These are phyloP conservation scores for Coriaria nepalensis DNA, from an alignment of 306 rosid species.

Conservation along the genomic window DNA sequence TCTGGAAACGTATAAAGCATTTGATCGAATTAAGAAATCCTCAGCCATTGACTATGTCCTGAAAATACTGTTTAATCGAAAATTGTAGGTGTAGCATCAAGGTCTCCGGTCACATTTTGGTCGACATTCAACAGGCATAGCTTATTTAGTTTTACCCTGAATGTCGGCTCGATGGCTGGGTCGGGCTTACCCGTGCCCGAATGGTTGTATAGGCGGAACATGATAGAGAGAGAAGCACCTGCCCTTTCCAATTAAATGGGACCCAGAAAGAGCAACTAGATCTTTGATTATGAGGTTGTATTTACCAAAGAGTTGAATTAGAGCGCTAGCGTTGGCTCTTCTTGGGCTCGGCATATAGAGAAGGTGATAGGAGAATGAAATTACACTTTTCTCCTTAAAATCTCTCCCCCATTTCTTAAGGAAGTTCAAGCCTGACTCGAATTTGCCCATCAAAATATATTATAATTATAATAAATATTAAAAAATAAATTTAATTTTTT, in stretches of 20 bases:
- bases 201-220: conserved; percentile 81
- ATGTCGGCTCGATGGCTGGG: conserved; percentile 46
- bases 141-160: conserved; percentile 32
- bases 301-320: conserved; percentile 40
- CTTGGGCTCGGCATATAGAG: conserved; percentile 98
- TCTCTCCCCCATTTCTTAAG: too few relatives aligned
- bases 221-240: conserved; percentile 83
- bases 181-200: conserved; percentile 64
- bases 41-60: conserved; percentile 65
- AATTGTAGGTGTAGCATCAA: conserved; percentile 56
- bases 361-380: too few relatives aligned
- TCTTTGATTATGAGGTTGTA: conserved; percentile 41
- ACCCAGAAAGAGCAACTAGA: conserved; percentile 77
- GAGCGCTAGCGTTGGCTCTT: conserved; percentile 61
- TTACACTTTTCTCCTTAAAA: too few relatives aligned
- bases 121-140: conserved; percentile 52
- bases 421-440: too few relatives aligned
- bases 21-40: conserved; percentile 76
- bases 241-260: conserved; percentile 73
- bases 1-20: conserved; percentile 39
- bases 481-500: too few relatives aligned
- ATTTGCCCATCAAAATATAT: too few relatives aligned
- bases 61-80: conserved; percentile 83
- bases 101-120: conserved; percentile 57
- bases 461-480: too few relatives aligned